Evolutionary conservation across 2,329 filamentous ascomycete genomes (phyloP).

Genomic region (Aureobasidium lini): DNA sequence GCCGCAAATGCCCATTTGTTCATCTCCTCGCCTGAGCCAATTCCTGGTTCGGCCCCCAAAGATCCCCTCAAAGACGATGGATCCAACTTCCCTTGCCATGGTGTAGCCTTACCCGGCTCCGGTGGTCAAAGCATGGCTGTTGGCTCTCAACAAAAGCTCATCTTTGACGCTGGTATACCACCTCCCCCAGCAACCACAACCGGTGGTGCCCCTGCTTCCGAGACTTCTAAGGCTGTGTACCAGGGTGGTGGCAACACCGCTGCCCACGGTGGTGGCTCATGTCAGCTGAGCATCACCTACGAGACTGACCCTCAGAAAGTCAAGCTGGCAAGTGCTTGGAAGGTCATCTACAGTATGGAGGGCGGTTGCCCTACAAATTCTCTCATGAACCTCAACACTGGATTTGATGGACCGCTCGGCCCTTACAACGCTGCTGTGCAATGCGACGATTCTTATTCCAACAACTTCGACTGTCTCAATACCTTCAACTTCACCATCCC

Average conservation of each 20-base stretch:
- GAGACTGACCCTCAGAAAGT: conserved; percentile 59
- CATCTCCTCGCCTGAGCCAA: conserved; percentile 60
- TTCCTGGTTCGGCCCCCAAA: conserved; percentile 49
- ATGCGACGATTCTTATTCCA: conserved; percentile 4
- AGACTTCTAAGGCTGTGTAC: neutral
- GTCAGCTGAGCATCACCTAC: conserved; percentile 79
- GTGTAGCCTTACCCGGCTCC: conserved; percentile 39
- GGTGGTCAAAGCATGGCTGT: conserved; percentile 51
- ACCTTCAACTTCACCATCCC: conserved; percentile 67
- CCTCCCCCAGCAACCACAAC: conserved; percentile 43
- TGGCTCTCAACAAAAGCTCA: conserved; percentile 54
- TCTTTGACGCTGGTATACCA: conserved; percentile 48
- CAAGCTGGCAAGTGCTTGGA: conserved; percentile 57
- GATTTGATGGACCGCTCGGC: conserved; percentile 4
- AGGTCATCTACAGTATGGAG: conserved; percentile 81
- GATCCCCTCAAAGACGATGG: conserved; percentile 55
- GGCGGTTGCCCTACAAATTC: conserved; percentile 71
- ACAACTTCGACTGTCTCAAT: conserved; percentile 31
- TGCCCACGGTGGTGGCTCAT: conserved; percentile 84
- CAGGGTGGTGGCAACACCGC: conserved; percentile 51
- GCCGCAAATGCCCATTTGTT: conserved; percentile 66
- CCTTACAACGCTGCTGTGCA: conserved; percentile 30
- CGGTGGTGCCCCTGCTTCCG: conserved; percentile 35
- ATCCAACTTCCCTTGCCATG: conserved; percentile 77
- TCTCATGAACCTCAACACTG: conserved; percentile 48